phyloP scores from a whole-genome alignment of 129 eudicot genomes.

The Heracleum sosnowskyi region DNA sequence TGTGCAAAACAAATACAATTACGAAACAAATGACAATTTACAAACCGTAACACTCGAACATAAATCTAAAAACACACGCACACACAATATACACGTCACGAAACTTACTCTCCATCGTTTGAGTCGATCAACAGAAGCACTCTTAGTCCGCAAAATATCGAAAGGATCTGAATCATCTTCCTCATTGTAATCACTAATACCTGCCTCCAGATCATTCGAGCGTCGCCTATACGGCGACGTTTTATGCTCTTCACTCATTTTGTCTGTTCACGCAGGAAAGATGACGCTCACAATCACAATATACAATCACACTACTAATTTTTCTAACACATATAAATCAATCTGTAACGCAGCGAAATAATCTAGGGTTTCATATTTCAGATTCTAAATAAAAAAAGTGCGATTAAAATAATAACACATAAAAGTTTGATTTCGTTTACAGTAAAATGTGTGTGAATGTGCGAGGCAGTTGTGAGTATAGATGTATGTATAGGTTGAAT shows the following conservation, averaged over 20 bases:
- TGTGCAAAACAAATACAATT: neutral
- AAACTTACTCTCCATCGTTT: constrained; percentile 71
- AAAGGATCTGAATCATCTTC: constrained; percentile 9
- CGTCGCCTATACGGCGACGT: constrained; percentile 13
- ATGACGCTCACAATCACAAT: neutral
- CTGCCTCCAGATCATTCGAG: constrained; percentile 1
- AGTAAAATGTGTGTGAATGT: no score
- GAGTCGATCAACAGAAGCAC: constrained; percentile 40
- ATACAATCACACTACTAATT: neutral
- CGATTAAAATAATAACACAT: neutral
- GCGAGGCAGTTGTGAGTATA: no score
- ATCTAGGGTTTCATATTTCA: neutral
- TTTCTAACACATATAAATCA: neutral
- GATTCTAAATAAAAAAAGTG: neutral
- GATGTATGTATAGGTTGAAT: no score
- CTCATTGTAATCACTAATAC: neutral
- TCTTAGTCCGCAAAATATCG: constrained; percentile 7
- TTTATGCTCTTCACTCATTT: constrained; percentile 8
- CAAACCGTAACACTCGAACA: neutral
- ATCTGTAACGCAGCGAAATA: neutral
- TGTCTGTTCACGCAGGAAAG: constrained; percentile 3
- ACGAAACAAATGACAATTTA: neutral
- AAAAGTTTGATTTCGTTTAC: neutral
- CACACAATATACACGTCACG: neutral
- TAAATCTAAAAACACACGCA: no score